Conservation (phyloP, 177 flowering plant genomes). For the Tripterygium wilfordii region DNA sequence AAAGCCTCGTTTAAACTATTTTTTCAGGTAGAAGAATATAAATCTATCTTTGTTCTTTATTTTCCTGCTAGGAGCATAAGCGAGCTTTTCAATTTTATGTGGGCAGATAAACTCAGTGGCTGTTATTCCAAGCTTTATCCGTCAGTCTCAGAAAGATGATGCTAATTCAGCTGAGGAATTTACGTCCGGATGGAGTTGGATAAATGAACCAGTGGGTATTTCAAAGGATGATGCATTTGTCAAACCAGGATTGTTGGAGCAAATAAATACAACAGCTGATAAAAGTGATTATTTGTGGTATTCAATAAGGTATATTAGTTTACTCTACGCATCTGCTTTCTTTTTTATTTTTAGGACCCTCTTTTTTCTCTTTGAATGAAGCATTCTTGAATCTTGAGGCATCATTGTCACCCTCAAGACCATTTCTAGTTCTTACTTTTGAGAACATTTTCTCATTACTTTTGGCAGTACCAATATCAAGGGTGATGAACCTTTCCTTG, state of each 20-base stretch:
- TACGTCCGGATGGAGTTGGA: constrained; percentile 70
- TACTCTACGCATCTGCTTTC: background rate
- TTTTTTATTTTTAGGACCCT: too few species aligned
- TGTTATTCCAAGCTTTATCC: constrained; percentile 29
- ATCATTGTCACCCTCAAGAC: background rate
- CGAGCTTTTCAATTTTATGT: background rate
- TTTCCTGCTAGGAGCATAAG: constrained; percentile 1
- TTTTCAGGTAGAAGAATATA: too few species aligned
- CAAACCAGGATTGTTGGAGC: constrained; percentile 68
- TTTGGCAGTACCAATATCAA: constrained; percentile 49
- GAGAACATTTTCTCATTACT: too few species aligned
- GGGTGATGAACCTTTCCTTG: constrained; percentile 55
- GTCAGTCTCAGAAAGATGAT: constrained; percentile 27
- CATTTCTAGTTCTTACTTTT: too few species aligned
- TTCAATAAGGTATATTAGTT: constrained; percentile 62
- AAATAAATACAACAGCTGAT: constrained; percentile 94
- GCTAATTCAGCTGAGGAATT: constrained; percentile 32
- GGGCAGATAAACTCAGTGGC: constrained; percentile 73
- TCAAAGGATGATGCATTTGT: constrained; percentile 55
- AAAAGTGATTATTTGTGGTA: constrained; percentile 97
- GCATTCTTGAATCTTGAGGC: too few species aligned
- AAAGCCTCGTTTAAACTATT: too few species aligned
- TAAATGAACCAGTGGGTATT: constrained; percentile 83
- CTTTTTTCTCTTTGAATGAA: too few species aligned
- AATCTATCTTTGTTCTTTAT: too few species aligned